Evolutionary conservation across 306 rosid genomes (phyloP).

Genomic region (Corylus avellana): DNA sequence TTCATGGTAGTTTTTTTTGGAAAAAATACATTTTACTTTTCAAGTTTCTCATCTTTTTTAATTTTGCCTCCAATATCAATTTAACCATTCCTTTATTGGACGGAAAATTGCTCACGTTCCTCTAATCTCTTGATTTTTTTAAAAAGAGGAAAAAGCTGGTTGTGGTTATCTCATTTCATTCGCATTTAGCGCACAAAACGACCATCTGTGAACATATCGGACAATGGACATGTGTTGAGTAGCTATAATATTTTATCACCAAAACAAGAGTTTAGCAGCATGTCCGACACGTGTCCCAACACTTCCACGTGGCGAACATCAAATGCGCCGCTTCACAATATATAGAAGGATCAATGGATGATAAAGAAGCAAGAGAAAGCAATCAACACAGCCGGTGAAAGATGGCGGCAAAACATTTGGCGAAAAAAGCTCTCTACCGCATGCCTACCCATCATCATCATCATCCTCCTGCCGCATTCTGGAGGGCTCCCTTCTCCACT

Average conservation of each 20-base stretch:
- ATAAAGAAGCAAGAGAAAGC: not conserved
- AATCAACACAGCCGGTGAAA: not conserved
- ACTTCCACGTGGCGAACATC: conserved; percentile 35
- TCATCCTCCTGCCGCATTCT: not conserved
- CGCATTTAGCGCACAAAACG: no score
- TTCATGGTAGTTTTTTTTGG: no score
- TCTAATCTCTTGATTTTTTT: no score
- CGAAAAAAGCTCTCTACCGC: conserved; percentile 30
- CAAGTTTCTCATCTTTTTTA: no score
- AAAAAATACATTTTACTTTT: no score
- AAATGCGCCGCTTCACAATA: not conserved
- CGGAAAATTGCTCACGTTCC: no score
- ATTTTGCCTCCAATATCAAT: no score
- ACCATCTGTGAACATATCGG: not conserved
- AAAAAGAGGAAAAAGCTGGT: no score
- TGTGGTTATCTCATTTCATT: no score
- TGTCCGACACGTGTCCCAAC: not conserved
- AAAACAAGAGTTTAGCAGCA: conserved; percentile 25
- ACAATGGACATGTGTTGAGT: conserved; percentile 25
- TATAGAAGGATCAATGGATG: no score
- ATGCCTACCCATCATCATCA: no score
- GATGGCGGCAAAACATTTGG: not conserved
- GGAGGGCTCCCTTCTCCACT: conserved; percentile 23
- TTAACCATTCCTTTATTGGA: no score
- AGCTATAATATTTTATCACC: not conserved